Evolutionary conservation across 305 asterid genomes (phyloP).

Genomic region (Andrographis paniculata): DNA sequence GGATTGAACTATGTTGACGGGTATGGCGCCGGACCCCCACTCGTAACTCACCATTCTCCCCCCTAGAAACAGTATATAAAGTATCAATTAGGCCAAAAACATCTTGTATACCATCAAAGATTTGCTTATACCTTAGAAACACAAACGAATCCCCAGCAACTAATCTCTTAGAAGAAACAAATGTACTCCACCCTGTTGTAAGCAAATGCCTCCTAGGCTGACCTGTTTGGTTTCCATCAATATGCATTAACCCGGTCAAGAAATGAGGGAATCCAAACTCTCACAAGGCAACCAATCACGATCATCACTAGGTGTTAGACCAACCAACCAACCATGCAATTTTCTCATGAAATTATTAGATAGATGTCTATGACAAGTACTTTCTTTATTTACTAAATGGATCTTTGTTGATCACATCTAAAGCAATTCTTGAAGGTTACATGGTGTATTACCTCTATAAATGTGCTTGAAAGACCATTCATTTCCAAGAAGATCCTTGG

Average conservation of each 20-base stretch:
- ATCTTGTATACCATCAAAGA: no score
- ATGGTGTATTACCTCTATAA: slow-evolving; percentile 50
- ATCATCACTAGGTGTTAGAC: slow-evolving; percentile 6
- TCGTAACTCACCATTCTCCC: slow-evolving; percentile 53
- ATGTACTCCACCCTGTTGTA: slow-evolving; percentile 97
- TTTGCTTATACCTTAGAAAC: slow-evolving; percentile 50
- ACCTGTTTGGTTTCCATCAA: no score
- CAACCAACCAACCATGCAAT: not conserved
- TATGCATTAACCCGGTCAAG: no score
- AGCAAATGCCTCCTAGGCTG: slow-evolving; percentile 87
- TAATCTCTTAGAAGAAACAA: slow-evolving; percentile 80
- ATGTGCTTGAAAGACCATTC: slow-evolving; percentile 84
- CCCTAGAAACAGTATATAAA: slow-evolving; percentile 26
- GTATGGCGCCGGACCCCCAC: slow-evolving; percentile 75
- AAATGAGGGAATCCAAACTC: no score
- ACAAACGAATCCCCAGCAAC: slow-evolving; percentile 75
- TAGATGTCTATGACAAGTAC: not conserved
- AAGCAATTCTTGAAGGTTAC: not conserved
- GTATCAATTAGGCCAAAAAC: no score
- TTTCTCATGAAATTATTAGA: not conserved
- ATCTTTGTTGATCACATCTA: slow-evolving; percentile 4
- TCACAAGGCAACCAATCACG: no score
- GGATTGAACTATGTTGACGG: slow-evolving; percentile 60
- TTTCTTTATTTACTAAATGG: not conserved
- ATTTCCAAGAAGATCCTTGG: slow-evolving; percentile 73